phyloP scores from a whole-genome alignment of 2,329 filamentous ascomycete genomes.

The Apiospora saccharicola region DNA sequence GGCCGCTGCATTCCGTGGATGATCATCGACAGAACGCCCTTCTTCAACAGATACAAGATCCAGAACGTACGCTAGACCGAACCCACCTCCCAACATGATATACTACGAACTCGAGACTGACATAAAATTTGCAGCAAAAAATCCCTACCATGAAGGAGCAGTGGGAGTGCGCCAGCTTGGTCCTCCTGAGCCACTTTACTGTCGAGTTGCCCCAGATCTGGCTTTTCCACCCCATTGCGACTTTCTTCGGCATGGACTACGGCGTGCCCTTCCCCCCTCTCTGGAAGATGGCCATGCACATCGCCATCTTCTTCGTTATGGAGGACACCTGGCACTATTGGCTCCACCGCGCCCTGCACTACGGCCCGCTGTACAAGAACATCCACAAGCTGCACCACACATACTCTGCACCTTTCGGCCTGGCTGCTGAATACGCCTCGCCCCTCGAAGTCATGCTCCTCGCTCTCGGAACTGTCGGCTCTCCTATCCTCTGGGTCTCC shows the following conservation, averaged over 20 bases:
- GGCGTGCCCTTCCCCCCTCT: slow-evolving; percentile 87
- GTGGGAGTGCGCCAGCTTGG: slow-evolving; percentile 91
- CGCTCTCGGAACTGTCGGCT: slow-evolving; percentile 83
- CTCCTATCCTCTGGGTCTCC: slow-evolving; percentile 83
- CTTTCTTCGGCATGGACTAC: slow-evolving; percentile 88
- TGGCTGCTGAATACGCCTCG: slow-evolving; percentile 96
- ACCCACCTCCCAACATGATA: neutral
- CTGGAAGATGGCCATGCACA: slow-evolving; percentile 89
- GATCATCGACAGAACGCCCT: slow-evolving; percentile 86
- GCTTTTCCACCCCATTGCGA: slow-evolving; percentile 97
- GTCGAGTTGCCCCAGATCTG: slow-evolving; percentile 98
- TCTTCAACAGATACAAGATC: slow-evolving; percentile 93
- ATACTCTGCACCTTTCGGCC: slow-evolving; percentile 95
- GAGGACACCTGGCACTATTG: slow-evolving; percentile 99
- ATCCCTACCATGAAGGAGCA: slow-evolving; percentile 93
- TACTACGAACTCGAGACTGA: slow-evolving; percentile 34
- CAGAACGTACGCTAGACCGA: slow-evolving; percentile 68
- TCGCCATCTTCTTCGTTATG: slow-evolving; percentile 91
- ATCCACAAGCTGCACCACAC: slow-evolving; percentile 99
- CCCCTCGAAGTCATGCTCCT: slow-evolving; percentile 97
- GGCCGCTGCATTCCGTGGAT: slow-evolving; percentile 91
- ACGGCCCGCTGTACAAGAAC: slow-evolving; percentile 91
- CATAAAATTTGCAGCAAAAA: slow-evolving; percentile 62
- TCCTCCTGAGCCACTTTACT: slow-evolving; percentile 94
- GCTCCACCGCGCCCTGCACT: slow-evolving; percentile 91